Conservation (phyloP, 2,329 filamentous ascomycete genomes). For the Alternaria novae-zelandiae region DNA sequence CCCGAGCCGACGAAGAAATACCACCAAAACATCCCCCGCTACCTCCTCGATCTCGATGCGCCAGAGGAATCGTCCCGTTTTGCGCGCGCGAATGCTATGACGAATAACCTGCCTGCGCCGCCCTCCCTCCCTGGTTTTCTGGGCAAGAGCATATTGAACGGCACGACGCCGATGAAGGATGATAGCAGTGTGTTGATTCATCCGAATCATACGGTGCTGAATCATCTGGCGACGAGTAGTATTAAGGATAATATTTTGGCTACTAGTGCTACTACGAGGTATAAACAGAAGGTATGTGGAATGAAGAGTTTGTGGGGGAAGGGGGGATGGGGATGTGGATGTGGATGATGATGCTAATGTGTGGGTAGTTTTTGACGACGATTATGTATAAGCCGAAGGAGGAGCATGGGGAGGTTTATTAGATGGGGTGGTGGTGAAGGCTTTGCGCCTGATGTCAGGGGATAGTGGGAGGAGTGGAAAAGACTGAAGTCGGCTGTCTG, state of each 20-base stretch:
- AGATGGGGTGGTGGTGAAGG: not conserved
- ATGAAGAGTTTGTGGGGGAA: not conserved
- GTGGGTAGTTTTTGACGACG: slow-evolving; percentile 84
- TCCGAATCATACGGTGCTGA: slow-evolving; percentile 96
- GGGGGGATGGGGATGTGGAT: slow-evolving; percentile 6
- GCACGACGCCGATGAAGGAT: slow-evolving; percentile 90
- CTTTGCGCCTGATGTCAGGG: not conserved
- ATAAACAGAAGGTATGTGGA: slow-evolving; percentile 81
- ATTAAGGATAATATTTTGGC: slow-evolving; percentile 97
- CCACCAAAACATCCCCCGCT: slow-evolving; percentile 77
- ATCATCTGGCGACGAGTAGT: slow-evolving; percentile 95
- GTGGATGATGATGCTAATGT: slow-evolving; percentile 24
- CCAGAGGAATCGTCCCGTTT: slow-evolving; percentile 79
- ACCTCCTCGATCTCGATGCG: slow-evolving; percentile 85
- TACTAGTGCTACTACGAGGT: slow-evolving; percentile 95
- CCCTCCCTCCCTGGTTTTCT: slow-evolving; percentile 89
- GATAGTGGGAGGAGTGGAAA: not conserved
- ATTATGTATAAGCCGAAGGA: slow-evolving; percentile 94
- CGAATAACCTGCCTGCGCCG: slow-evolving; percentile 80
- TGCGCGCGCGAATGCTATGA: slow-evolving; percentile 74
- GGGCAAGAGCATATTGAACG: slow-evolving; percentile 93
- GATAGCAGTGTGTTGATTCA: slow-evolving; percentile 97
- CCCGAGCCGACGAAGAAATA: slow-evolving; percentile 61
- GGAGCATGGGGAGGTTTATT: slow-evolving; percentile 30
- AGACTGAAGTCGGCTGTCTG: not conserved